Conservation (phyloP, 192 early-diverging fungal genomes). For the Spizellomyces punctatus region DNA sequence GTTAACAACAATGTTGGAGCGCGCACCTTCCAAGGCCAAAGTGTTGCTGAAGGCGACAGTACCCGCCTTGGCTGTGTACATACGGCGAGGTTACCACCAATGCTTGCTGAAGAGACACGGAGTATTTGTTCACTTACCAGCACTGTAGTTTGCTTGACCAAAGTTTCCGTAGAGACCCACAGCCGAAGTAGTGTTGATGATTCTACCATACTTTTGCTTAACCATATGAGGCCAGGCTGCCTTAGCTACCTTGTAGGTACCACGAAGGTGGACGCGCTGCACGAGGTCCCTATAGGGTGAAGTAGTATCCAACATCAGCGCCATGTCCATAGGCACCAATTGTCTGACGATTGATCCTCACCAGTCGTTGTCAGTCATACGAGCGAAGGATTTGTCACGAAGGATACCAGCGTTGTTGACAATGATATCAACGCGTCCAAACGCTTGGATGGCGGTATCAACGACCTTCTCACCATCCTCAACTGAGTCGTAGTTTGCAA, state of each 20-base stretch:
- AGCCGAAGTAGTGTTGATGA: constrained; percentile 94
- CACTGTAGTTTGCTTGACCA: constrained; percentile 92
- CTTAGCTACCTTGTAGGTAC: constrained; percentile 91
- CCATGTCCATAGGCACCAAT: no score
- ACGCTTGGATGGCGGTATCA: constrained; percentile 85
- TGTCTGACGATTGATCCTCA: background rate
- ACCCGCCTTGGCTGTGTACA: constrained; percentile 76
- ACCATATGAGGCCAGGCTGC: constrained; percentile 95
- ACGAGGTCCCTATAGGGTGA: constrained; percentile 68
- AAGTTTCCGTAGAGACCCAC: constrained; percentile 92
- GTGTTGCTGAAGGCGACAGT: constrained; percentile 88
- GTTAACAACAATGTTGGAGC: constrained; percentile 90
- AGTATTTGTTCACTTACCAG: constrained; percentile 23
- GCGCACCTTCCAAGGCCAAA: constrained; percentile 89
- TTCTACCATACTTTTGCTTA: constrained; percentile 92
- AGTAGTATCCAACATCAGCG: background rate
- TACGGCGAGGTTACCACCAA: background rate
- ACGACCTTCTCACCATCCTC: constrained; percentile 95
- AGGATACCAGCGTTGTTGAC: constrained; percentile 99
- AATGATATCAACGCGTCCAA: constrained; percentile 69
- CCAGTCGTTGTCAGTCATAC: constrained; percentile 93
- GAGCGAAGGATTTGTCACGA: constrained; percentile 90
- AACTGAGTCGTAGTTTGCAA: constrained; percentile 88
- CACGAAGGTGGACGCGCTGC: constrained; percentile 85
- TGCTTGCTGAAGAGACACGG: constrained; percentile 5